Evolutionary conservation across 352 stramenopile species (phyloP).

Genomic region (Peronosclerospora sorghi): DNA sequence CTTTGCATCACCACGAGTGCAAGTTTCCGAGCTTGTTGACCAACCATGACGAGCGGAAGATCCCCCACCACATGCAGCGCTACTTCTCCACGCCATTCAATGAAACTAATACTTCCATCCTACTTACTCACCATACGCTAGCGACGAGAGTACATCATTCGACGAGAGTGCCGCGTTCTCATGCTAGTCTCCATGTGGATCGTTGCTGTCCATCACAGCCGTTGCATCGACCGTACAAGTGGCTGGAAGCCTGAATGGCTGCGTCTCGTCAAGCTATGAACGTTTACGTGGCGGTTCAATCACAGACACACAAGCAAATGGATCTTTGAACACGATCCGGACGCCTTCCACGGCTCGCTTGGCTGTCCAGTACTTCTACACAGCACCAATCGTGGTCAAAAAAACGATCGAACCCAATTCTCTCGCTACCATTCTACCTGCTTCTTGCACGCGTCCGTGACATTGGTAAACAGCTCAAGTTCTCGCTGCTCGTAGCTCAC

Average conservation of each 20-base stretch:
- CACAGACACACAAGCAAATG: constrained; percentile 55
- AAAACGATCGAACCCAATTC: not conserved
- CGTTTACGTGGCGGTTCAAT: constrained; percentile 61
- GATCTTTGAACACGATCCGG: constrained; percentile 67
- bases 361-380: constrained; percentile 54
- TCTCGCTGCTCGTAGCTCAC: constrained; percentile 82
- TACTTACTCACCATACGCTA: constrained; percentile 52
- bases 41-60: constrained; percentile 66
- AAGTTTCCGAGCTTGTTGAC: constrained; percentile 60
- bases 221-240: not conserved
- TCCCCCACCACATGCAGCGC: constrained; percentile 66
- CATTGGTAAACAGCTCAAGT: constrained; percentile 63
- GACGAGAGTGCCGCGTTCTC: constrained; percentile 14
- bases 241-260: constrained; percentile 3
- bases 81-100: constrained; percentile 73
- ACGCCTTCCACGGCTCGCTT: constrained; percentile 71
- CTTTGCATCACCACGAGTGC: constrained; percentile 60
- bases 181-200: constrained; percentile 7
- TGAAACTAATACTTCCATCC: constrained; percentile 79
- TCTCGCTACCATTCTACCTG: constrained; percentile 19
- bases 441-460: constrained; percentile 44
- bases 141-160: constrained; percentile 31
- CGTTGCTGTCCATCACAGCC: constrained; percentile 11
- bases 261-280: constrained; percentile 44
- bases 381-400: not conserved